Percentiles rank a stretch among this genome's conserved stretches.
phyloP scores from a whole-genome alignment of 2,329 filamentous ascomycete species.

The Penicillium sp. region DNA sequence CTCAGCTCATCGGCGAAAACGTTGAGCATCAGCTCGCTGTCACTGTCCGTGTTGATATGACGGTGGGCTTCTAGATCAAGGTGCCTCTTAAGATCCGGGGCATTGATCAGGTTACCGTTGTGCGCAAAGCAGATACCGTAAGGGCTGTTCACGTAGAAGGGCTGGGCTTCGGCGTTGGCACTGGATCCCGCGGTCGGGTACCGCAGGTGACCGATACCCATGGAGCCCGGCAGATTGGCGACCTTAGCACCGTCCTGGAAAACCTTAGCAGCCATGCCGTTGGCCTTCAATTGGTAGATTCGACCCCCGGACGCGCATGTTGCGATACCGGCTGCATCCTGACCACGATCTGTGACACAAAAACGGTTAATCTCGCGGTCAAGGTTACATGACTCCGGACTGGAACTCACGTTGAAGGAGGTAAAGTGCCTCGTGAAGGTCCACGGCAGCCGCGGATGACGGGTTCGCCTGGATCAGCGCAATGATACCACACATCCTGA shows the following conservation, averaged over 20 bases:
- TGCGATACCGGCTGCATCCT: conserved; percentile 85
- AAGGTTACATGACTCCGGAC: conserved; percentile 3
- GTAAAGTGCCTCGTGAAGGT: conserved; percentile 69
- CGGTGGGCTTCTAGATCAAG: conserved; percentile 75
- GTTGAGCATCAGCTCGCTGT: conserved; percentile 84
- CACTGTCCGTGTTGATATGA: conserved; percentile 86
- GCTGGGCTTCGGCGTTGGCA: conserved; percentile 80
- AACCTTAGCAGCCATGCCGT: conserved; percentile 80
- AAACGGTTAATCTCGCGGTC: conserved; percentile 22
- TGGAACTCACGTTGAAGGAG: conserved; percentile 56
- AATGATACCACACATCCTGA: conserved; percentile 60
- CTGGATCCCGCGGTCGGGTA: conserved; percentile 88
- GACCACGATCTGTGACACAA: conserved; percentile 59
- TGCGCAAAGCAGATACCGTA: conserved; percentile 78
- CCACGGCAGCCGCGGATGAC: conserved; percentile 53
- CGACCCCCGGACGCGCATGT: conserved; percentile 70
- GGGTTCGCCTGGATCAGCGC: conserved; percentile 59
- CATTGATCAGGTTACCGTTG: conserved; percentile 87
- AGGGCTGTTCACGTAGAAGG: conserved; percentile 85
- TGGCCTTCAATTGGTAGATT: conserved; percentile 85
- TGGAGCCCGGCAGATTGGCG: conserved; percentile 72
- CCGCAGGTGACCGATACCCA: conserved; percentile 80
- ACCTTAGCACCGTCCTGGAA: conserved; percentile 76
- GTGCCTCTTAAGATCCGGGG: conserved; percentile 63
- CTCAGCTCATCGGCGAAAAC: conserved; percentile 79